Base-by-base conservation (phyloP, 768 basidiomycete genomes). In the Leccinum fibrillosum region DNA sequence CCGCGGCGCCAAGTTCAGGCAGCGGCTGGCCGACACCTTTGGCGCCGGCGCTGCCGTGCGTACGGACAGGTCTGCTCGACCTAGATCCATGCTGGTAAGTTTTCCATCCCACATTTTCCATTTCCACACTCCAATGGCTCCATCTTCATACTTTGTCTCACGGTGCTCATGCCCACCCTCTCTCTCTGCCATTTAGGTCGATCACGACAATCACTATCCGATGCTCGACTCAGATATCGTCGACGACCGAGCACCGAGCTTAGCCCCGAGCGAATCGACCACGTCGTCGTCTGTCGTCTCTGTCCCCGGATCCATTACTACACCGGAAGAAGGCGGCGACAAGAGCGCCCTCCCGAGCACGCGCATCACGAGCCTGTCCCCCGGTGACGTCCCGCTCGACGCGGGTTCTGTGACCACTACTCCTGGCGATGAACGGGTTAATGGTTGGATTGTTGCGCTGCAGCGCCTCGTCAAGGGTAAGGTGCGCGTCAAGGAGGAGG, bases 381-480 rank as follows among this genome's bases (percentile, higher is more conserved):
- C 69, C 7, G 60, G 58, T 13, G n/a, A 19, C 2, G 2, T 44
- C 11, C n/a, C 42, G 10, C 47, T 53, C 6, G 21, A 26, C 26
- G 50, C n/a, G 2, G 45, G 15, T 15, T 10, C 44, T 2, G 21
- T 34, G 23, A 54, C 35, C 42, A 19, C 42, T n/a, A 19, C 10
- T 11, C 19, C n/a, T 13, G 2, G 12, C 25, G 61, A 60, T 35
- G 62, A 62, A 19, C 58, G 59, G 50, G 26, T 69, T 0, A n/a
- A 17, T 1, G 12, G 25, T 26, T 72, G 71, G 71, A 56, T 64
- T n/a, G 0, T 26, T 4, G 61, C 57, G 13, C 44, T 72, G 32
- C 71, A 72, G n/a, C 70, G 72, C 47, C 72, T 72, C 48, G 23
- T 72, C 57, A 72, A 73, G 53, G 72, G 58, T 1, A 69, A 64